Evolutionary conservation across 1,284 basidiomycete genomes (phyloP).

Genomic region (Pseudomicrostroma phylloplanum): DNA sequence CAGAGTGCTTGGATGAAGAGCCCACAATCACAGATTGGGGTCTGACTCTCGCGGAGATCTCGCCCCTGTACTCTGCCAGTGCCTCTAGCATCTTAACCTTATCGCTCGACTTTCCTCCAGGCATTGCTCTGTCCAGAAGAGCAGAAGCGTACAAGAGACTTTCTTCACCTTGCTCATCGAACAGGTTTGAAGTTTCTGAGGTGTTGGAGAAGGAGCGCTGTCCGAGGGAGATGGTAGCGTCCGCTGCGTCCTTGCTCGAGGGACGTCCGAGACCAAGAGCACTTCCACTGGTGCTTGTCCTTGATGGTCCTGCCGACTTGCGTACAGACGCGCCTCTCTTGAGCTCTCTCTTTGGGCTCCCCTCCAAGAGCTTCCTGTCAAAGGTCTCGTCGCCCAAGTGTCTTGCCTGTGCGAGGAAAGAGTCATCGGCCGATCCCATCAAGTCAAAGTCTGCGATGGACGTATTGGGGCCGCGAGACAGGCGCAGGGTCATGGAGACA

Average conservation of each 20-base stretch:
- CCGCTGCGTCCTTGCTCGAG: no score
- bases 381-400: conserved; percentile 4
- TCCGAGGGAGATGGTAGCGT: not conserved
- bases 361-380: not conserved
- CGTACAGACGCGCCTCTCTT: not conserved
- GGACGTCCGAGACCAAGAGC: not conserved
- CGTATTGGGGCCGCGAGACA: not conserved
- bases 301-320: not conserved
- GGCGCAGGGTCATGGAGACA: not conserved
- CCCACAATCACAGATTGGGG: no score
- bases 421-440: not conserved
- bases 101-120: no score
- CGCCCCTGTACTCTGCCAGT: no score
- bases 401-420: not conserved
- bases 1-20: no score
- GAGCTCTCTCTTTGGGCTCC: not conserved
- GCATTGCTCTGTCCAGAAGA: not conserved
- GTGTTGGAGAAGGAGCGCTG: not conserved
- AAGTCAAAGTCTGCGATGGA: not conserved
- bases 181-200: not conserved
- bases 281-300: not conserved
- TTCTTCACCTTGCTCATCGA: conserved; percentile 5
- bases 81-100: not conserved
- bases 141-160: not conserved
- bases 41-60: no score